phyloP scores from a whole-genome alignment of 2,329 filamentous ascomycete species.

The Aspergillus puulaauensis region DNA sequence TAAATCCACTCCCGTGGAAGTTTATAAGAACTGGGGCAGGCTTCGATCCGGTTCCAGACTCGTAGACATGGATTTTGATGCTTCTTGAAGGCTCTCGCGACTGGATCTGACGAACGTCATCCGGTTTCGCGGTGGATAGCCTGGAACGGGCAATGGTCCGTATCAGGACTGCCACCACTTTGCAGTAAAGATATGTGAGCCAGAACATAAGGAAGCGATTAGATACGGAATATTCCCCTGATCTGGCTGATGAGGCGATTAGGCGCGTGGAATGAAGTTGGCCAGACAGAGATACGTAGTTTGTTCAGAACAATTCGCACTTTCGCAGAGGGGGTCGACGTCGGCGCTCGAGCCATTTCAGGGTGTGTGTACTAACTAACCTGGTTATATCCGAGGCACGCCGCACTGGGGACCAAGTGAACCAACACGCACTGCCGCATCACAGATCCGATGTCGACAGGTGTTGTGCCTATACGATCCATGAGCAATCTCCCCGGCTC shows the following conservation, averaged over 20 bases:
- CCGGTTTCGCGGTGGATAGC: constrained; percentile 12
- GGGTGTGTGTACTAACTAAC: neutral
- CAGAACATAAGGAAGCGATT: constrained; percentile 16
- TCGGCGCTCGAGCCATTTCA: neutral
- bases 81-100: constrained; percentile 29
- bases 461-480: too few relatives aligned
- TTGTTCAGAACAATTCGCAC: too few relatives aligned
- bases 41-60: constrained; percentile 9
- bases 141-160: constrained; percentile 9
- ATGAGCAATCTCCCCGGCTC: too few relatives aligned
- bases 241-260: neutral
- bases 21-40: constrained; percentile 34
- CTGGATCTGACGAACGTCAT: constrained; percentile 29
- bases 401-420: too few relatives aligned
- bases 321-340: too few relatives aligned
- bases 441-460: too few relatives aligned
- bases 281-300: neutral
- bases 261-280: neutral
- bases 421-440: too few relatives aligned
- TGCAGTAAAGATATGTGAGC: constrained; percentile 23
- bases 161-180: constrained; percentile 19
- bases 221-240: neutral
- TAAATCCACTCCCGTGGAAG: constrained; percentile 36
- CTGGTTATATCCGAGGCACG: neutral
- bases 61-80: constrained; percentile 35